Percentiles rank a stretch among this genome's conserved stretches.
Evolutionary conservation across 768 basidiomycete species (phyloP).

Genomic region (Asterophora parasitica): DNA sequence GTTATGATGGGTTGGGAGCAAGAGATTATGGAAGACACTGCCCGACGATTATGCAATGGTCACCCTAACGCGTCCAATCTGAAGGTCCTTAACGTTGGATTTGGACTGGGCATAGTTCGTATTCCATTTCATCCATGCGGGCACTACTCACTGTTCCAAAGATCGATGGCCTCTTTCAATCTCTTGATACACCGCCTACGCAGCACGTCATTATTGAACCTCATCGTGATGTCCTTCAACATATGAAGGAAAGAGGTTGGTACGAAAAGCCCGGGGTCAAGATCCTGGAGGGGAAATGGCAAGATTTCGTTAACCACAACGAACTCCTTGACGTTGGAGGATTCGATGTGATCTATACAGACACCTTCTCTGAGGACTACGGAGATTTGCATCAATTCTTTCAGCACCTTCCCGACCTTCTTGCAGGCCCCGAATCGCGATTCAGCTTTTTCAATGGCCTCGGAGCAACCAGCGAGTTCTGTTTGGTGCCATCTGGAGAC

Average conservation of each 20-base stretch:
- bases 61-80: slow-evolving; percentile 49
- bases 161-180: slow-evolving; percentile 84
- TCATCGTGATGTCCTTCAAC: slow-evolving; percentile 83
- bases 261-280: slow-evolving; percentile 69
- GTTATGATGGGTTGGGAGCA: slow-evolving; percentile 99
- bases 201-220: slow-evolving; percentile 92
- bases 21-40: slow-evolving; percentile 83
- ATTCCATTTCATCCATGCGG: slow-evolving; percentile 2
- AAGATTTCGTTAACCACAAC: slow-evolving; percentile 67
- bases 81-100: slow-evolving; percentile 85
- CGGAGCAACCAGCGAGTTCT: slow-evolving; percentile 75
- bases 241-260: slow-evolving; percentile 78
- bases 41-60: slow-evolving; percentile 50
- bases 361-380: slow-evolving; percentile 91
- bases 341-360: slow-evolving; percentile 88
- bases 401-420: slow-evolving; percentile 67
- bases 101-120: slow-evolving; percentile 87
- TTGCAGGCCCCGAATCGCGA: slow-evolving; percentile 67
- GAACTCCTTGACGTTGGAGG: slow-evolving; percentile 60
- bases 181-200: slow-evolving; percentile 49
- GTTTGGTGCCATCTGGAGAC: not conserved
- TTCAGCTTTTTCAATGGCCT: slow-evolving; percentile 98
- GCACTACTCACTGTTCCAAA: slow-evolving; percentile 23
- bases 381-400: slow-evolving; percentile 80
- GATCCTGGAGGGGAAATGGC: slow-evolving; percentile 91